Percentiles rank a stretch among this genome's conserved stretches.
Evolutionary conservation across 768 basidiomycete genomes (phyloP).

Genomic region (Saitozyma sp.): DNA sequence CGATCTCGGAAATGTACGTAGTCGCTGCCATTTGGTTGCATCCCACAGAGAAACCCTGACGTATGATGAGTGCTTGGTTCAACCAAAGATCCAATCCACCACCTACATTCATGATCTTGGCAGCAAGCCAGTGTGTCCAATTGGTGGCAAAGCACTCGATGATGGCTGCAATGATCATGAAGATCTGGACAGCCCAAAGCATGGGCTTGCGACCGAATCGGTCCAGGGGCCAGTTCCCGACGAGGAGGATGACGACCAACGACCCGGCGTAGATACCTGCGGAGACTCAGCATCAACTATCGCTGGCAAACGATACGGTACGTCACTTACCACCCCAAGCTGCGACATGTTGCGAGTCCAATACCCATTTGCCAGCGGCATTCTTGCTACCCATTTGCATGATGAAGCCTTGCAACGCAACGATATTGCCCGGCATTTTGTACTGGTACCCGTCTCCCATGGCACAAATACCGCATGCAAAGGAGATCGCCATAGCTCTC

Average conservation of each 20-base stretch:
- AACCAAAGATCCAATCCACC: not conserved
- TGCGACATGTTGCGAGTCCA: too few relatives aligned
- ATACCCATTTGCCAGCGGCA: too few relatives aligned
- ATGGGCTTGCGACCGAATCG: constrained; percentile 11
- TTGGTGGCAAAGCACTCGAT: constrained; percentile 10
- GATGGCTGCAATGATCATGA: constrained; percentile 7
- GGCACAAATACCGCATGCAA: too few relatives aligned
- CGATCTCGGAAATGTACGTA: constrained; percentile 22
- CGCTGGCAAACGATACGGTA: too few relatives aligned
- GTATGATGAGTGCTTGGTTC: not conserved
- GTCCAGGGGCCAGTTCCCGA: not conserved
- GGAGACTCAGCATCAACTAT: too few relatives aligned
- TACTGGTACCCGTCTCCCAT: too few relatives aligned
- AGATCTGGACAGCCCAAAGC: constrained; percentile 9
- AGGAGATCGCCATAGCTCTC: too few relatives aligned
- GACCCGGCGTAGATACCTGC: constrained; percentile 4
- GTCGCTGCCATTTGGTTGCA: constrained; percentile 11
- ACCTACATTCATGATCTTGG: constrained; percentile 9
- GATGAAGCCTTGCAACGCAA: too few relatives aligned
- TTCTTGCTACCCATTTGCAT: too few relatives aligned
- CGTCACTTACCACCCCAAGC: too few relatives aligned
- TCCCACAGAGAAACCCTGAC: constrained; percentile 15
- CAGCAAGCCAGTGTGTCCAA: constrained; percentile 9
- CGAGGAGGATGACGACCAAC: constrained; percentile 8
- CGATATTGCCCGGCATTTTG: too few relatives aligned